Evolutionary conservation across 805 yeast species (phyloP), one percentile per base, ranked within the genome.

Genomic region (Maudiozyma serrabonitensis): DNA sequence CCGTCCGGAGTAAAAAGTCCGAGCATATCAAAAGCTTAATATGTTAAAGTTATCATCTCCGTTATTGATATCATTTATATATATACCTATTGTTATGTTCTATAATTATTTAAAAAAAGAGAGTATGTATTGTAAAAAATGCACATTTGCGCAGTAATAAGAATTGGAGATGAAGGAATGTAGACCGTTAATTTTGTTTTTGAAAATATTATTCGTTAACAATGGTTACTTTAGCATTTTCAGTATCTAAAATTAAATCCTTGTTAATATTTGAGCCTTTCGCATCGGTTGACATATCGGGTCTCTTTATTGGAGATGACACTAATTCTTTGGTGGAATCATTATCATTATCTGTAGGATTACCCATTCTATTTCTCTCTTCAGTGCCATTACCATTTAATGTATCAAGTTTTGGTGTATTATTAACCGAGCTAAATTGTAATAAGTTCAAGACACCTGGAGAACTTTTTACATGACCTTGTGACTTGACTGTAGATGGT

Each of bases 381-480:
- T 51, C 43, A 16, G 41, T 41, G 18, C 46, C 32, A 2, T 37
- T 48, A n/a, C 44, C 43, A 43, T 46, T 52, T 11, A 40, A 54
- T 40, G 54, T 52, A 38, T 57, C 53, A 3, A 69, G 47, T 16
- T 65, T 67, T 11, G 69, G 69, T 3, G 69, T 65, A 45, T 66
- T 66, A 40, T 59, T 64, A 2, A 60, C 66, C 3, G 81, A 76
- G 40, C 79, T 71, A 49, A 90, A 81, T 59, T 89, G 96, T 60
- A 90, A 87, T 69, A 87, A 82, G 62, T 85, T 87, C 97, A 96
- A 87, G 51, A 90, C 78, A 16, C 95, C 96, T 1, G 98, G 98
- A 1, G 95, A 87, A 31, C 70, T 66, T 47, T 67, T 68, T 7
- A 59, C 58, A 31, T 52, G 56, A 42, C 48, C 56, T 46, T 60